Conservation (phyloP, 306 rosid species). For the Corylus avellana region DNA sequence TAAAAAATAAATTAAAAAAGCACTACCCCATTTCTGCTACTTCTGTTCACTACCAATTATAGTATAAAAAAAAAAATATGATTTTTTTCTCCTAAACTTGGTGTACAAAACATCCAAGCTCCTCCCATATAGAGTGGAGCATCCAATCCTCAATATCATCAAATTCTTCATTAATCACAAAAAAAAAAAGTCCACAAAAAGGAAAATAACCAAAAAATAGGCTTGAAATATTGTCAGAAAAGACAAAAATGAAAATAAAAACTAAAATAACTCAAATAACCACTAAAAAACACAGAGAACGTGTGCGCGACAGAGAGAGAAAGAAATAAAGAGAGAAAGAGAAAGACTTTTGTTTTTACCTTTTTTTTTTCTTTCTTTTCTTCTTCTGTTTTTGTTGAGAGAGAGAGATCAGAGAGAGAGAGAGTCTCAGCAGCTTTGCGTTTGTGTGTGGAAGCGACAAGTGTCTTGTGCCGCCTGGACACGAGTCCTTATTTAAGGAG, state of each 20-base stretch:
- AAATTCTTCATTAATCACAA: background rate
- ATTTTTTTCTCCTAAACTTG: conserved; percentile 4
- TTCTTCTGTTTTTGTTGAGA: background rate
- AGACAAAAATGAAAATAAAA: conserved; percentile 1
- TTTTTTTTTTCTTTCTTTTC: conserved; percentile 8
- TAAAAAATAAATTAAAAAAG: background rate
- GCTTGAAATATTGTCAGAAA: background rate
- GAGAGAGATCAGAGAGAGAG: conserved; percentile 34
- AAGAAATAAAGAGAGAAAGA: background rate
- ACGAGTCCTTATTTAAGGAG: conserved; percentile 53
- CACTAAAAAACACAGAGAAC: too few relatives aligned
- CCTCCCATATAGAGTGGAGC: background rate
- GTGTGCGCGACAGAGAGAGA: background rate
- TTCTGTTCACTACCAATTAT: conserved; percentile 13
- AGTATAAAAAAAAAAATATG: conserved; percentile 8
- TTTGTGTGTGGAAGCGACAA: conserved; percentile 55
- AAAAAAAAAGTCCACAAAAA: too few relatives aligned
- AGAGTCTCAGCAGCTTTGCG: conserved; percentile 25
- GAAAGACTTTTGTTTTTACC: conserved; percentile 26
- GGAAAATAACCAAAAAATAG: background rate
- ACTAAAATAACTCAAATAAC: background rate
- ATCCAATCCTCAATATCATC: background rate
- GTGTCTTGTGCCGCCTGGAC: conserved; percentile 58
- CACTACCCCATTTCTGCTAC: conserved; percentile 1
- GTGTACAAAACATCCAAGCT: background rate